phyloP scores from a whole-genome alignment of 257 asterid genomes.

The Paulownia fortunei region DNA sequence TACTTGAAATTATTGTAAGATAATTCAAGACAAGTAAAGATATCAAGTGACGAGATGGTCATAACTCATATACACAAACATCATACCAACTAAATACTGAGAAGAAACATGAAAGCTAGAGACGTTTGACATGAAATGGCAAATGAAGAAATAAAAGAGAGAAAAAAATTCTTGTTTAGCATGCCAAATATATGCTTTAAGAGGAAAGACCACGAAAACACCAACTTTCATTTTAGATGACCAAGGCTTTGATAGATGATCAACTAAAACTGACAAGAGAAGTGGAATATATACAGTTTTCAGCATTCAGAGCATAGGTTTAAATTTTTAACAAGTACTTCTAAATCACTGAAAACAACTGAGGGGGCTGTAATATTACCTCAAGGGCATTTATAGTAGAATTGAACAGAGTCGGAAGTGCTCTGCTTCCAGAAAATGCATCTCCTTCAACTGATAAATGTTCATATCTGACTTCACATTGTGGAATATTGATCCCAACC shows the following conservation, averaged over 20 bases:
- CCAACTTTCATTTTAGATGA: too few relatives aligned
- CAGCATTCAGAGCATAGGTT: too few relatives aligned
- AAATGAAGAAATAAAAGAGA: not conserved
- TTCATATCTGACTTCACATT: conserved; percentile 71
- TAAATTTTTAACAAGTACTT: too few relatives aligned
- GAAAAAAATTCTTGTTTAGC: not conserved
- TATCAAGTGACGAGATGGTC: not conserved
- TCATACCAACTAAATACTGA: too few relatives aligned
- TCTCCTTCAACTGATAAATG: conserved; percentile 75
- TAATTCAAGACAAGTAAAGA: not conserved
- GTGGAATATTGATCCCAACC: conserved; percentile 70
- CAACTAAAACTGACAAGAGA: too few relatives aligned
- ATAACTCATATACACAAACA: too few relatives aligned
- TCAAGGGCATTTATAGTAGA: conserved; percentile 67
- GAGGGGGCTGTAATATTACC: conserved; percentile 37
- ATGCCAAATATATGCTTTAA: too few relatives aligned
- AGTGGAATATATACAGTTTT: too few relatives aligned
- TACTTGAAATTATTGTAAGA: not conserved
- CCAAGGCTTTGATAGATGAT: too few relatives aligned
- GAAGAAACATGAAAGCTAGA: too few relatives aligned
- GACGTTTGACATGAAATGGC: too few relatives aligned
- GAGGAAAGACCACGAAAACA: too few relatives aligned
- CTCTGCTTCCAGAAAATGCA: conserved; percentile 69
- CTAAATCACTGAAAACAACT: not conserved
- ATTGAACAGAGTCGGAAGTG: conserved; percentile 83